Base-by-base conservation (phyloP, 768 basidiomycete species). In the Lyophyllum shimeji region DNA sequence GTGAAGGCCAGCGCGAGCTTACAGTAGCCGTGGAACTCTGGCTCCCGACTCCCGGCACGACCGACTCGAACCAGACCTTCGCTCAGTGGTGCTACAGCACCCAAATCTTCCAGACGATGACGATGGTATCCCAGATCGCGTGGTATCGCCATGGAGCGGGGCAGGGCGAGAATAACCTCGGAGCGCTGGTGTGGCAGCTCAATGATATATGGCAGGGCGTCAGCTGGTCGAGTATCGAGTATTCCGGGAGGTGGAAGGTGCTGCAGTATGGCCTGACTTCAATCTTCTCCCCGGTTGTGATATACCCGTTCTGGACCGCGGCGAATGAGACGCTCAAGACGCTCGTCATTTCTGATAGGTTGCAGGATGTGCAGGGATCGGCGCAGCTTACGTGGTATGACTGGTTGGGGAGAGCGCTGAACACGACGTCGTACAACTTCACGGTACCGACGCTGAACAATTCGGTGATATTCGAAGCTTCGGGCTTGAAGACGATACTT, bases 71-170 rank as follows among this genome's bases (percentile, higher is more conserved):
- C 56, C 77, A 82, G 61, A 84, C 82, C 0, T 84, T 85, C 64
- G 79, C 83, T 0, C 82, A 84, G 62, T 84, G 82, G 82, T 83
- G 81, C 66, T 85, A 76, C 72, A 82, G 80, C 65, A 84, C 83
- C 2, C 83, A 84, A 60, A 59, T 84, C 18, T 84, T 84, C 77
- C 83, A 84, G 59, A 71, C 78, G 18, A 76, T 84, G 75, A 77
- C 79, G 44, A 83, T 84, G 73, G 72, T 77, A n/a, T 74, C 82
- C n/a, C 71, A 85, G 63, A 76, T 84, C 40, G 76, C 82, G 6
- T 85, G 76, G 73, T 85, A 85, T 67, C 72, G 83, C 33, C 79
- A 77, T 31, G 82, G 83, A n/a, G 80, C 83, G 0, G 83, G 83
- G 7, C 72, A 73, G 46, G 77, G 78, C 54, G 82, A 84, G 67